phyloP scores from a whole-genome alignment of 1,139 yeast species.

The Yamadazyma dushanensis region DNA sequence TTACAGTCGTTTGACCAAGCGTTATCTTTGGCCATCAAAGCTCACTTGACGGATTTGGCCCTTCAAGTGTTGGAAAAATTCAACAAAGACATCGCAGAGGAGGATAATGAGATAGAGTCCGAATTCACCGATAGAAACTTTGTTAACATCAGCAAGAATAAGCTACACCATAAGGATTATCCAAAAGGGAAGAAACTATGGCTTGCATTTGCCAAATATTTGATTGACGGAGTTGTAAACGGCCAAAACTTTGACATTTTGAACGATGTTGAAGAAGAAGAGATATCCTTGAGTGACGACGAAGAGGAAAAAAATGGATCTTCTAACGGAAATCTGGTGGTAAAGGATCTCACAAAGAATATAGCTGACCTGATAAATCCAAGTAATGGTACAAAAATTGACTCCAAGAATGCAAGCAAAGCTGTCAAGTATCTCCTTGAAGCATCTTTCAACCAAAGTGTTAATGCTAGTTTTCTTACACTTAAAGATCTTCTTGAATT shows the following conservation, averaged over 20 bases:
- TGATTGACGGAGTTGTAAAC: constrained; percentile 43
- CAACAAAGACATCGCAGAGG: constrained; percentile 24
- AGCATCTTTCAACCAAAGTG: constrained; percentile 21
- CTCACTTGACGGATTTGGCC: constrained; percentile 61
- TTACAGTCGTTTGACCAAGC: constrained; percentile 80
- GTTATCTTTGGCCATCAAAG: constrained; percentile 64
- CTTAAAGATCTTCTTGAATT: constrained; percentile 83
- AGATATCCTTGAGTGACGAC: constrained; percentile 6
- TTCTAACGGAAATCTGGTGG: constrained; percentile 1
- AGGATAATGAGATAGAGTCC: constrained; percentile 9
- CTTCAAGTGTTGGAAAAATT: constrained; percentile 36
- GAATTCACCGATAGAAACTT: constrained; percentile 8
- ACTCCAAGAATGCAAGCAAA: constrained; percentile 16
- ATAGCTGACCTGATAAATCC: constrained; percentile 6
- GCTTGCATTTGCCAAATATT: constrained; percentile 64
- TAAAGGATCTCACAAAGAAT: constrained; percentile 11
- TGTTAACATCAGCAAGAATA: constrained; percentile 24
- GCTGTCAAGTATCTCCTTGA: constrained; percentile 29
- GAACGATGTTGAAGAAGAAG: constrained; percentile 15
- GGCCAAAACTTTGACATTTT: constrained; percentile 26
- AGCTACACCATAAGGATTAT: constrained; percentile 35
- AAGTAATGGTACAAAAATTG: background rate
- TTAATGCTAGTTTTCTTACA: constrained; percentile 38
- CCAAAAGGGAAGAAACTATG: constrained; percentile 68
- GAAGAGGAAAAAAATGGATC: constrained; percentile 2